phyloP scores from a whole-genome alignment of 2,329 filamentous ascomycete genomes.

The Aulographum hederae region DNA sequence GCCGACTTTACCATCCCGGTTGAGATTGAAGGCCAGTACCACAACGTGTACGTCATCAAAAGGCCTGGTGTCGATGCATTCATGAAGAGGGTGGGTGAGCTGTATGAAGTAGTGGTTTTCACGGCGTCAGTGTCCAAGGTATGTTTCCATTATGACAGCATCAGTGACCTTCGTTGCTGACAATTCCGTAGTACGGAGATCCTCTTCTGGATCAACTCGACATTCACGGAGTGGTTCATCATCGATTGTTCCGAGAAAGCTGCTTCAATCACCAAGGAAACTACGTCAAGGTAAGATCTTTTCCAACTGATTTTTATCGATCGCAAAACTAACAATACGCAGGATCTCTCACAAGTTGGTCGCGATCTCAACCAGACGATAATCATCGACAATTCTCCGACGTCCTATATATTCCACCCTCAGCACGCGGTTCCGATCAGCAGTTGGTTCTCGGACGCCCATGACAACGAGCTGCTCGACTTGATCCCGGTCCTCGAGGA shows the following conservation, averaged over 20 bases:
- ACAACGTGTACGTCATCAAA: constrained; percentile 99
- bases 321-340: constrained; percentile 5
- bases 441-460: constrained; percentile 99
- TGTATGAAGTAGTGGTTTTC: constrained; percentile 97
- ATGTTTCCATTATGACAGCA: constrained; percentile 8
- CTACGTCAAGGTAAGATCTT: constrained; percentile 59
- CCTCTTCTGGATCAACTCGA: constrained; percentile 90
- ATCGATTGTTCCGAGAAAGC: constrained; percentile 90
- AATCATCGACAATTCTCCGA: constrained; percentile 98
- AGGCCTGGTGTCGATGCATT: constrained; percentile 96
- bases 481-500: constrained; percentile 97
- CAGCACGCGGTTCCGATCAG: constrained; percentile 98
- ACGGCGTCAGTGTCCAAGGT: constrained; percentile 97
- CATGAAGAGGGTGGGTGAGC: constrained; percentile 93
- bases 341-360: constrained; percentile 89
- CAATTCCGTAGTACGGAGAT: constrained; percentile 60
- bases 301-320: constrained; percentile 1
- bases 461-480: constrained; percentile 96
- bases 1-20: constrained; percentile 98
- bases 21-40: constrained; percentile 96
- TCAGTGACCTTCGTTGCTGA: constrained; percentile 6
- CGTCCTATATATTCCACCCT: constrained; percentile 98
- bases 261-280: constrained; percentile 99
- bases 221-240: constrained; percentile 92
- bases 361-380: constrained; percentile 94